Evolutionary conservation across 2,329 filamentous ascomycete genomes (phyloP), one percentile per base, ranked within the genome.

Genomic region (Magnaporthales sp.): DNA sequence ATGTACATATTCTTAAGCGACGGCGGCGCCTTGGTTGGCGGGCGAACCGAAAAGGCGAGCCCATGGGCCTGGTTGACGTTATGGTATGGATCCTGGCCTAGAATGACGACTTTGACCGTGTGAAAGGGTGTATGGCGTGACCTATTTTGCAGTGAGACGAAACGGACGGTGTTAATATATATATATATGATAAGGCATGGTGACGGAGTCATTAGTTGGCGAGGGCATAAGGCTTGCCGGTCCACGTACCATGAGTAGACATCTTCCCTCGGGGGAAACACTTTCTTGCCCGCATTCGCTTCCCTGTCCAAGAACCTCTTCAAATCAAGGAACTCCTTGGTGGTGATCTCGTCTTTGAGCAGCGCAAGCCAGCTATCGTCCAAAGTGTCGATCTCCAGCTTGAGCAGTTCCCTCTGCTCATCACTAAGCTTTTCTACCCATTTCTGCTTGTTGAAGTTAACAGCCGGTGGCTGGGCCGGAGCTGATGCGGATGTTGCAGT

Each of bases 41-140:
- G 89, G 10, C 91, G 91, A 66, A 98, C 93, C 63, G 92, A 97
- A 83, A 99, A 99, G 75, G 91, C 94, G 68, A 99, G 88, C 60
- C 95, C 95, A 77, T 98, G 95, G 64, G 95, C 95, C 82, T 99
- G 95, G 77, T 96, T 96, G 76, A 87, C 77, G 76, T 96, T 96
- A 81, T 99, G 95, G 78, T 99, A 99, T 2, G 95, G 95, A 76
- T 99, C 95, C 80, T 99, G 95, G 70, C 95, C 95, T 66, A 98
- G 79, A 74, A 99, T 93, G 68, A 99, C 93, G 67, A 91, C 91
- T 77, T 96, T 97, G 76, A 98, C 93, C 15, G 84, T 89, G 80
- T 89, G 81, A 72, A 99, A 89, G 8, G 95, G 93, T 0, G 94
- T 97, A 77, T 96, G 91, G 29, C 93, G 91, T 68, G 94, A 97